Base-by-base conservation (phyloP, 495 filamentous ascomycete species). In the Trichoderma reesei region DNA sequence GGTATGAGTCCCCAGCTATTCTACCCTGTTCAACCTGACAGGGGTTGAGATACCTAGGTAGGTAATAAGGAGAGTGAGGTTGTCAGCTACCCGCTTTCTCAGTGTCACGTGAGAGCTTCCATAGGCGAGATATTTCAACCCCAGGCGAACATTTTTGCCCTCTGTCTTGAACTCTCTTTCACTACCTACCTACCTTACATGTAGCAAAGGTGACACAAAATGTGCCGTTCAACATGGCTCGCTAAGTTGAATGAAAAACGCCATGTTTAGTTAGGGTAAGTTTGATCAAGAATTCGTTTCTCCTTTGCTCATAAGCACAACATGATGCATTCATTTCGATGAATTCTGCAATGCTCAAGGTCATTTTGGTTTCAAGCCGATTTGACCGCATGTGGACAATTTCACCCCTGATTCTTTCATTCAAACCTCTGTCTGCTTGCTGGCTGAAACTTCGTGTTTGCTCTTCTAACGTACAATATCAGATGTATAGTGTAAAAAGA, bases 271-370 rank as follows among this genome's bases (percentile, higher is more conserved):
- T 9, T 13, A 39, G 13, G 59, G 59, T 61, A 39, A 39, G 59
- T 61, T 38, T 38, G 6, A 60, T n/a, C 26, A 61, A 13, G 16
- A 38, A 5, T n/a, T 9, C n/a, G 13, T 11, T 1, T 2, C 33
- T 7, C 59, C 34, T 26, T 11, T 61, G 20, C 16, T 36, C 5
- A 1, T 16, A 9, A 2, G 2, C n/a, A 9, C 41, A 41, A 18
- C 31, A 63, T 63, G 61, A 63, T 63, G 61, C 14, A 56, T 63
- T 63, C 61, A 63, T 48, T 33, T 34, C 42, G 33, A 48, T 63
- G 61, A 63, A 63, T 63, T 63, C 61, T 63, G 61, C 61, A 63
- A 63, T 63, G 26, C 61, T 63, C 16, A 63, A 41, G 41, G 41
- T 20, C 61, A 34, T 63, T 3, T 48, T 37, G 31, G 41, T 5